Percentiles rank a stretch among this genome's conserved stretches.
phyloP scores from a whole-genome alignment of 2,329 filamentous ascomycete genomes.

The Diaporthe sp. region DNA sequence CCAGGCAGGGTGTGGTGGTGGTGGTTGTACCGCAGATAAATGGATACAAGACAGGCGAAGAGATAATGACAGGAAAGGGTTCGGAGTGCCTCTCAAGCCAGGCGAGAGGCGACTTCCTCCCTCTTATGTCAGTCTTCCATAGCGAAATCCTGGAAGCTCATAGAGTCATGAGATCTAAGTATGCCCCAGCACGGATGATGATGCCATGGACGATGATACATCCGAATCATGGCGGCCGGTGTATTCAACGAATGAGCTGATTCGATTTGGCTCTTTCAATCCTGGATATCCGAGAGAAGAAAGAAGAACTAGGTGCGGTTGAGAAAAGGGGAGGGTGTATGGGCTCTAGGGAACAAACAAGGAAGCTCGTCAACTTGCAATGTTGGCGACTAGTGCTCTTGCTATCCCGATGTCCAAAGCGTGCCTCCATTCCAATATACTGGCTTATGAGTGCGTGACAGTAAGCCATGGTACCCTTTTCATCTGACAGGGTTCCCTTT shows the following conservation, averaged over 20 bases:
- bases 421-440: neutral
- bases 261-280: too few species aligned
- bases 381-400: neutral
- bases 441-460: conserved; percentile 9
- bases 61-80: neutral
- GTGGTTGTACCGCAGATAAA: neutral
- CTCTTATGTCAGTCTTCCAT: neutral
- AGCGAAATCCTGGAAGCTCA: too few species aligned
- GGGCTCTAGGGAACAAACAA: too few species aligned
- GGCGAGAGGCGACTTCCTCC: neutral
- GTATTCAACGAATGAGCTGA: neutral
- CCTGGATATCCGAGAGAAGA: neutral
- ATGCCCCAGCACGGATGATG: neutral
- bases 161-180: neutral
- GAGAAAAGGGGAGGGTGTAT: neutral
- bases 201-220: neutral
- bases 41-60: too few species aligned
- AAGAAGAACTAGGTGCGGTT: neutral
- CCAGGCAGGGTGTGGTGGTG: neutral
- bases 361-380: neutral
- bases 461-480: conserved; percentile 21
- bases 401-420: neutral
- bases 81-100: neutral
- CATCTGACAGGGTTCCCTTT: neutral
- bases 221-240: neutral